Evolutionary conservation across 176 grass and related monocot species (phyloP), one percentile per base, ranked within the genome.

Genomic region (Rhynchospora breviuscula): DNA sequence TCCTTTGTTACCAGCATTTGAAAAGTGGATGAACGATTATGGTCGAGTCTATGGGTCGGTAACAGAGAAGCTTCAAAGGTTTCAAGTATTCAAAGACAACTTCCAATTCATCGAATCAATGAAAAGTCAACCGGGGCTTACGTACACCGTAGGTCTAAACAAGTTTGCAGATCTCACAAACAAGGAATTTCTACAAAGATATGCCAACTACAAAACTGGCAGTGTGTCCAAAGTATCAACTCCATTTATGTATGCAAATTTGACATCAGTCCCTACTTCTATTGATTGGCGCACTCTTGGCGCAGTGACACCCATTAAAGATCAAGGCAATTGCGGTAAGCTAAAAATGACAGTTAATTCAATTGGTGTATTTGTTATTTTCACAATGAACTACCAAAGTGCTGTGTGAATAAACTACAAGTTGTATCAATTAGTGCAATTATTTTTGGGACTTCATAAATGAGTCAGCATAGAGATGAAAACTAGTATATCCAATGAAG

Each of bases 261-360:
- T 52, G 73, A 78, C 51, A 14, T 8, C 48, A 78, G 11, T 64
- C 23, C 46, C 73, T 48, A 23, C 21, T 53, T 78, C 73, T 78
- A 62, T 78, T 48, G 56, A 85, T 25, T 85, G 83, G 83, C 58
- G 83, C 7, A 19, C 3, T 15, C 4, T 45, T 31, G 69, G 33
- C 17, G 70, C 70, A 3, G 83, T 85, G 17, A 85, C 67, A 10
- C 69, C 68, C 6, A 18, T 85, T 18, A 85, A 66, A 75, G 54
- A 78, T 29, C 83, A 85, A 78, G 83, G 83, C 9, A 22, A 59
- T 15, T 85, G 69, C 12, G 69, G 83, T 85, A 47, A 77, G 83
- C 19, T 26, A 64, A 10, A 77, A 64, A 64, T 84, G 12, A 44
- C 23, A 64, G 22, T 64, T 29, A 23, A 29, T 11, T 64, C 10